Base-by-base conservation (phyloP, 2,329 filamentous ascomycete species). In the Alternaria longipes region DNA sequence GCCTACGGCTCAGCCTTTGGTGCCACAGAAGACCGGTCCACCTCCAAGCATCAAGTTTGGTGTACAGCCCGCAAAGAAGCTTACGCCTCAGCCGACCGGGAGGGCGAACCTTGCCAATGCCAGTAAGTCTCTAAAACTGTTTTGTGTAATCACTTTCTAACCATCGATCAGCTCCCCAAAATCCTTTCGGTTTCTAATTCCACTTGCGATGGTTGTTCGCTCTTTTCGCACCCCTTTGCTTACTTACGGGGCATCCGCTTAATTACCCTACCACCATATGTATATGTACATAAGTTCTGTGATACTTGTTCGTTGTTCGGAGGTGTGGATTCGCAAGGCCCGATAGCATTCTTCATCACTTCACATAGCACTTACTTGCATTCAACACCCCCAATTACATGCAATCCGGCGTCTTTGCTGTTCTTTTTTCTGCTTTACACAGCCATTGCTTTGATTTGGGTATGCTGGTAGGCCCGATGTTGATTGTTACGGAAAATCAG, bases 21-120 rank as follows among this genome's bases (percentile, higher is more conserved):
- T 89, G 64, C 87, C 92, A 46, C 92, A 96, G 77, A 89, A 91
- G 82, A 96, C 92, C 8, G 92, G 92, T 0, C 95, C 95, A 7
- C 84, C 94, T 20, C 95, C 95, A 46, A 89, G 93, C 24, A 90
- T 99, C 18, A 88, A 93, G 61, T 99, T 99, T 77, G 95, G 95
- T 40, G 89, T 97, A 36, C 85, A 87, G 59, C 83, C 84, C 28
- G 83, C 88, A 30, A 93, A 93, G 80, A 95, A 91, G 79, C 81
- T 98, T 71, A 85, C 87, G 62, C 89, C 94, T 30, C 95, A 98
- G 82, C 86, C 93, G 28, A 99, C 95, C 7, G 95, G 95, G 66
- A 89, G 91, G 83, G 95, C 95, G 58, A 97, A 98, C 78, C 85
- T 99, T 69, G 86, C 91, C 54, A 92, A 96, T 88, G 95, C 95